phyloP scores from a whole-genome alignment of 108 stramenopile species.

The Pseudonitzschia multiseries region DNA sequence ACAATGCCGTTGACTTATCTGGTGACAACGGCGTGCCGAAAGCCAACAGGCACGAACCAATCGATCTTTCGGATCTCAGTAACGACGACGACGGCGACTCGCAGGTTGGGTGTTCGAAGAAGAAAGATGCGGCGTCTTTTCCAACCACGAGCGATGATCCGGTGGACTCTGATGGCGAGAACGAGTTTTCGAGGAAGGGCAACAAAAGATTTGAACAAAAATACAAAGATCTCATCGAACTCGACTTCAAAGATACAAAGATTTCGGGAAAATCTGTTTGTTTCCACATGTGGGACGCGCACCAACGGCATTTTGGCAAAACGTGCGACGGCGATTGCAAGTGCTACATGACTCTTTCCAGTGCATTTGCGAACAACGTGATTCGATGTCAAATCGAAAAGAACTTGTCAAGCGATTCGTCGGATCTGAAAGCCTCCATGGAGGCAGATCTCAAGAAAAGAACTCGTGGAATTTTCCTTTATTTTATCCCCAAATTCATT shows the following conservation, averaged over 20 bases:
- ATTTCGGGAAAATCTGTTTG: slow-evolving; percentile 6
- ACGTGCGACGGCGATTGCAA: slow-evolving; percentile 21
- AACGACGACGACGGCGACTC: no score
- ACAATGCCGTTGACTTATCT: no score
- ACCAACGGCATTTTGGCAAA: background rate
- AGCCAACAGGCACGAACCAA: no score
- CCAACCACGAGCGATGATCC: background rate
- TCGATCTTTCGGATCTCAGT: no score
- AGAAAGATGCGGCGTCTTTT: background rate
- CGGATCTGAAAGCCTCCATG: background rate
- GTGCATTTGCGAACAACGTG: slow-evolving; percentile 5
- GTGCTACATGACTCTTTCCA: slow-evolving; percentile 4
- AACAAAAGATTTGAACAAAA: background rate
- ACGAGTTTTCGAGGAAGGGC: background rate
- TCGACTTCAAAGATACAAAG: slow-evolving; percentile 13
- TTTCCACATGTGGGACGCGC: slow-evolving; percentile 26
- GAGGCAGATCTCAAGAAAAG: background rate
- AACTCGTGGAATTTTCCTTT: slow-evolving; percentile 14
- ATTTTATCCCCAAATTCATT: slow-evolving; percentile 23
- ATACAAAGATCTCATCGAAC: background rate
- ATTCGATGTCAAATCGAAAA: slow-evolving; percentile 3
- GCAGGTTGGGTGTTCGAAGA: background rate
- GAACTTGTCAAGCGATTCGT: background rate
- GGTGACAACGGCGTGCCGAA: no score
- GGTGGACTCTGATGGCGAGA: background rate